Percentiles rank a stretch among this genome's conserved stretches.
Evolutionary conservation across 2,329 filamentous ascomycete genomes (phyloP).

Genomic region (Drechslerella coelobrocha): DNA sequence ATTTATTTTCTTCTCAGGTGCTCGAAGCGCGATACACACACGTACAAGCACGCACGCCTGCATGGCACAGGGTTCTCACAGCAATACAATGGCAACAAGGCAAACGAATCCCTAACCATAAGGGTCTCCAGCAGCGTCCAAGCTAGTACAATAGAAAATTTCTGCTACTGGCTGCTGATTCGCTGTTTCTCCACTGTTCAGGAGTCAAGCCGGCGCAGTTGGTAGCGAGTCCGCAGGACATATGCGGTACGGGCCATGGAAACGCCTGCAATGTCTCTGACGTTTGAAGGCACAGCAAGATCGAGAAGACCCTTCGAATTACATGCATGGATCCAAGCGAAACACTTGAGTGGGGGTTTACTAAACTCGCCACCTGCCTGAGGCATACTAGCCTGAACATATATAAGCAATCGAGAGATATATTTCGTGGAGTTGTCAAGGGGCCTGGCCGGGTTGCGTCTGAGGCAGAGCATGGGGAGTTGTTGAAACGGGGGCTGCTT

Average conservation of each 20-base stretch:
- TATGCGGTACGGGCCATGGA: slow-evolving; percentile 22
- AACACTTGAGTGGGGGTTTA: slow-evolving; percentile 27
- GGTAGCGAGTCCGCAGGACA: neutral
- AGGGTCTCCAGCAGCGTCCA: too few species aligned
- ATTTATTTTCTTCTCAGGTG: slow-evolving; percentile 29
- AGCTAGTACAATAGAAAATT: too few species aligned
- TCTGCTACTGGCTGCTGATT: too few species aligned
- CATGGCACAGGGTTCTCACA: too few species aligned
- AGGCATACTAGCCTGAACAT: neutral
- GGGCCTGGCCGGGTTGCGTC: neutral
- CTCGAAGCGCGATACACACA: neutral
- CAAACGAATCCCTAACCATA: too few species aligned
- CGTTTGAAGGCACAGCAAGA: slow-evolving; percentile 33
- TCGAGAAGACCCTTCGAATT: too few species aligned
- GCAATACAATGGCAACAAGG: too few species aligned
- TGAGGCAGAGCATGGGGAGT: slow-evolving; percentile 4
- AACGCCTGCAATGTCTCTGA: slow-evolving; percentile 26
- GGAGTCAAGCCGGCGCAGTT: too few species aligned
- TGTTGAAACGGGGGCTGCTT: slow-evolving; percentile 50
- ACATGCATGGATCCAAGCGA: slow-evolving; percentile 23
- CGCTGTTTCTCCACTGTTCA: too few species aligned
- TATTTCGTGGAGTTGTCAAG: too few species aligned
- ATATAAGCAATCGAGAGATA: neutral
- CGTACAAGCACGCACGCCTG: neutral
- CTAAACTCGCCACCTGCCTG: neutral